Evolutionary conservation across 2,329 filamentous ascomycete genomes (phyloP), one percentile per base, ranked within the genome.

Genomic region (Juglanconis sp.): DNA sequence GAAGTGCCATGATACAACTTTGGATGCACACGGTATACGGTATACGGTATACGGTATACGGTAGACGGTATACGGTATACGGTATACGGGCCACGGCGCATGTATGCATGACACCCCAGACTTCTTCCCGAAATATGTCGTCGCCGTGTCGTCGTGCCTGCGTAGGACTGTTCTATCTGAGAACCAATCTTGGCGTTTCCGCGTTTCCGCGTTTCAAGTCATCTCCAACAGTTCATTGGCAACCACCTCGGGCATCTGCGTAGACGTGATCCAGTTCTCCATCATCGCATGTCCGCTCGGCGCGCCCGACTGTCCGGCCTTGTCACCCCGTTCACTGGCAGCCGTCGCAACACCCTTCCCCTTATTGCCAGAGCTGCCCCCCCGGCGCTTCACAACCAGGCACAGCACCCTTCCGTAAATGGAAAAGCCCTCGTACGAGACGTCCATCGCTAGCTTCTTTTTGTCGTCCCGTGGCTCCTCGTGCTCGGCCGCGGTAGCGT

Each of bases 391-490:
- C 69, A 99, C 88, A 8, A 99, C 89, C 61, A 99, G 81, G 74
- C 93, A 98, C 32, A 99, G 79, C 51, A 96, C 92, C 67, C 92
- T 89, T 10, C 95, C 92, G 76, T 96, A 96, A 70, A 99, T 97
- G 68, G 89, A 91, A 76, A 98, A 98, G 8, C 95, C 94, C 69
- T 98, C 92, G 75, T 98, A 99, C 13, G 87, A 88, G 32, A 94
- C 95, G 63, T 89, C 88, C 78, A 97, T 85, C 24, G 84, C 85
- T 67, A 96, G 77, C 73, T 97, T 98, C 79, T 99, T 97, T 77
- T 97, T 96, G 69, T 96, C 90, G 60, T 90, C 87, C 9, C 73
- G 71, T 17, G 70, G 75, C 69, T 51, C 63, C 53, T 69, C 69
- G 38, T 65, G 65, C 52, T 70, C 71, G 8, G 57, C 65, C 38